phyloP scores from a whole-genome alignment of 768 basidiomycete genomes.

The Boletus sp. region DNA sequence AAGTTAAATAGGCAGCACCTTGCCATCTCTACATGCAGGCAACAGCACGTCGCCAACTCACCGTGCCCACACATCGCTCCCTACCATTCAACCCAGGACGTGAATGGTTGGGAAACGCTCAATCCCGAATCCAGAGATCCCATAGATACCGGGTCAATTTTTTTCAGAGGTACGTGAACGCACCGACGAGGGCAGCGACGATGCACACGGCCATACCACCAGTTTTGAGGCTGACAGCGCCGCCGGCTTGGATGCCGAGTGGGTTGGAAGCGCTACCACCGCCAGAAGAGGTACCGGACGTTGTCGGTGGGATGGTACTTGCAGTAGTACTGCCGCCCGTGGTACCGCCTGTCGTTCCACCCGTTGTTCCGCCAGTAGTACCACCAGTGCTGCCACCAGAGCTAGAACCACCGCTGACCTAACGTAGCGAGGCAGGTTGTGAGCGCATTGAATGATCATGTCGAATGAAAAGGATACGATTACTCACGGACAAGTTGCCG shows the following conservation, averaged over 20 bases:
- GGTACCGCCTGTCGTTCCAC: background rate
- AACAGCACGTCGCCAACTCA: no score
- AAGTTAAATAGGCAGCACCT: background rate
- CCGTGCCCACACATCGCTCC: background rate
- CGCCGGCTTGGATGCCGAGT: background rate
- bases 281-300: background rate
- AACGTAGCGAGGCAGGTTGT: background rate
- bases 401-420: constrained; percentile 14
- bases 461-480: no score
- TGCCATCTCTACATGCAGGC: background rate
- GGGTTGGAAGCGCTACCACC: background rate
- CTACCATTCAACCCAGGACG: background rate
- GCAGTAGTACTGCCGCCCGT: background rate
- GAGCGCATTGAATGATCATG: background rate
- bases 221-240: constrained; percentile 4
- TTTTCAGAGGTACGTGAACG: constrained; percentile 11
- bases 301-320: background rate
- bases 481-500: constrained; percentile 20
- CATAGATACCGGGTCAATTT: background rate
- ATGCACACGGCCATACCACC: constrained; percentile 1
- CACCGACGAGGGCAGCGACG: constrained; percentile 10
- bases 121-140: no score
- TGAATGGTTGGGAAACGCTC: background rate
- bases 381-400: background rate
- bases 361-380: background rate